A percentile compares a stretch with the other conserved stretches of the same genome.
These are phyloP conservation scores for Beauveria pseudobassiana DNA, from an alignment of 2,329 filamentous ascomycete species.

Conservation along the genomic window DNA sequence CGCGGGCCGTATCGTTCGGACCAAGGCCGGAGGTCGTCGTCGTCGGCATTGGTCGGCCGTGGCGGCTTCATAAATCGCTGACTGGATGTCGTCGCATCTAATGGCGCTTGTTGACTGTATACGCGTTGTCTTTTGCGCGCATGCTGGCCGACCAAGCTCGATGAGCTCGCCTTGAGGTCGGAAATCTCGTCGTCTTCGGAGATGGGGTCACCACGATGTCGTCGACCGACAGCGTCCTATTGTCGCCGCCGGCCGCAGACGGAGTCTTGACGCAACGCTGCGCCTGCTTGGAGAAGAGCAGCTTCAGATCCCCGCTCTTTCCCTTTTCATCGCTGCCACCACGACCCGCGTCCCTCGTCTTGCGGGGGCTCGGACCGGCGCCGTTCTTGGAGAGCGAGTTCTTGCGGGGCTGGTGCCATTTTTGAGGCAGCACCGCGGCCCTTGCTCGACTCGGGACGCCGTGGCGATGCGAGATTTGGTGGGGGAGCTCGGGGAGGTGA, in stretches of 20 bases:
- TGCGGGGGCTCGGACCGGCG: conserved; percentile 30
- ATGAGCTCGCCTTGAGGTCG: conserved; percentile 39
- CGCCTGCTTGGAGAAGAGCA: conserved; percentile 55
- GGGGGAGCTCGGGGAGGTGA: conserved; percentile 43
- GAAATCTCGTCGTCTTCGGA: conserved; percentile 54
- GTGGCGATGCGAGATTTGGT: conserved; percentile 24
- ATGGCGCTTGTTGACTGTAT: conserved; percentile 17
- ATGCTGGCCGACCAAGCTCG: conserved; percentile 49
- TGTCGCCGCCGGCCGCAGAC: conserved; percentile 19
- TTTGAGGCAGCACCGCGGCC: conserved; percentile 11
- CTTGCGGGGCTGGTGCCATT: conserved; percentile 19
- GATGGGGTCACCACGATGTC: conserved; percentile 48
- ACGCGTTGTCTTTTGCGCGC: conserved; percentile 46
- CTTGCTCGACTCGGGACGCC: conserved; percentile 35
- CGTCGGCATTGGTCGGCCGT: conserved; percentile 22
- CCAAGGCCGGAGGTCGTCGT: conserved; percentile 68
- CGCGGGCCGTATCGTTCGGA: conserved; percentile 73
- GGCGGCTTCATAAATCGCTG: conserved; percentile 46
- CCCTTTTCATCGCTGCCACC: conserved; percentile 38
- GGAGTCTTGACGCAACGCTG: conserved; percentile 34
- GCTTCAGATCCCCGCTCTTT: conserved; percentile 48
- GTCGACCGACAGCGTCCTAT: conserved; percentile 28
- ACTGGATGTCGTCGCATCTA: conserved; percentile 29
- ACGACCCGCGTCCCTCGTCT: conserved; percentile 31
- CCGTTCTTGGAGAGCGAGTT: conserved; percentile 22